Percentiles rank a stretch among this genome's conserved stretches.
phyloP scores from a whole-genome alignment of 441 rosid genomes.

The Oxalis stricta region DNA sequence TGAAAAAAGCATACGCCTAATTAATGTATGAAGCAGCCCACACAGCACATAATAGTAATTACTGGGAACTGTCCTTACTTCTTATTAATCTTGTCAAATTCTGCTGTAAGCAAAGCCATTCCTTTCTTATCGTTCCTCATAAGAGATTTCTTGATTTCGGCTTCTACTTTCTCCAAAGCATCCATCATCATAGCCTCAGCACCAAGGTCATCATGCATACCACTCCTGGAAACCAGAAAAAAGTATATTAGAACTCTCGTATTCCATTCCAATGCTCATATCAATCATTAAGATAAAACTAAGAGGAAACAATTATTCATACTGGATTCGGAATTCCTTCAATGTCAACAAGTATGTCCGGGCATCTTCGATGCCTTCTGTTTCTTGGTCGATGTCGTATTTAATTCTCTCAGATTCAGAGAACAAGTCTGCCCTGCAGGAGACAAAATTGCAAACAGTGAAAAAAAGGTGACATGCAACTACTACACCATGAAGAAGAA shows the following conservation, averaged over 20 bases:
- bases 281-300: background rate
- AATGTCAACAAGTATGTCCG: conserved; percentile 66
- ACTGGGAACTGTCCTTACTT: conserved; percentile 41
- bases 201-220: conserved; percentile 70
- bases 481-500: background rate
- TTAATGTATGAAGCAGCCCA: background rate
- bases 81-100: conserved; percentile 82
- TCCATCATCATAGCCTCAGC: conserved; percentile 93
- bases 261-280: too few relatives aligned
- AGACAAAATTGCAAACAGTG: conserved; percentile 8
- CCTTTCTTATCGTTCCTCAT: conserved; percentile 84
- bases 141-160: conserved; percentile 83
- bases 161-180: conserved; percentile 88
- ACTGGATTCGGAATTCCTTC: conserved; percentile 73
- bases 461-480: background rate
- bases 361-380: conserved; percentile 71
- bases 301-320: background rate
- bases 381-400: conserved; percentile 44
- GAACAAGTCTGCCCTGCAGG: conserved; percentile 66
- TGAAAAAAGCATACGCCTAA: background rate
- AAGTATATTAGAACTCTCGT: too few relatives aligned
- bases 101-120: conserved; percentile 74
- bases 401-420: conserved; percentile 78
- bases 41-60: background rate
- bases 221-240: too few relatives aligned